These are phyloP conservation scores for Linnemannia elongata DNA, from an alignment of 192 early-diverging fungal genomes.

Conservation along the genomic window DNA sequence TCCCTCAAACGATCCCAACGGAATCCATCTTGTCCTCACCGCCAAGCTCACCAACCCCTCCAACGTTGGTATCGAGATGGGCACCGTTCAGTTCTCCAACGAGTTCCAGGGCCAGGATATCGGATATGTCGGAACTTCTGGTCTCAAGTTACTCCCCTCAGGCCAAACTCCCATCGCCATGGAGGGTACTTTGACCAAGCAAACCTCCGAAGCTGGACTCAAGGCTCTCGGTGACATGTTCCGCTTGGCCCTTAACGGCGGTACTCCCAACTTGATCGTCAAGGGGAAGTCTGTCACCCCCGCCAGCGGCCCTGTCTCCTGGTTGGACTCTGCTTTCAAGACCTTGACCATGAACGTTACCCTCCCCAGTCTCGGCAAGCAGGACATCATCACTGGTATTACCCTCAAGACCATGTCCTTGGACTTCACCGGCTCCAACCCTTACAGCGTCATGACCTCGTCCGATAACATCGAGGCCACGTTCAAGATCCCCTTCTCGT, in stretches of 20 bases:
- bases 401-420: slow-evolving; percentile 69
- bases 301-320: slow-evolving; percentile 57
- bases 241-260: slow-evolving; percentile 64
- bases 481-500: slow-evolving; percentile 73
- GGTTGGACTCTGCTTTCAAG: slow-evolving; percentile 65
- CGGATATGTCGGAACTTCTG: slow-evolving; percentile 55
- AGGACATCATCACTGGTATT: slow-evolving; percentile 68
- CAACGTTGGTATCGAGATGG: slow-evolving; percentile 67
- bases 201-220: slow-evolving; percentile 58
- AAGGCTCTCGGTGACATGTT: slow-evolving; percentile 65
- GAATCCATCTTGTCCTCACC: slow-evolving; percentile 41
- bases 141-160: slow-evolving; percentile 39
- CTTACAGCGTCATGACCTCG: slow-evolving; percentile 65
- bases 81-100: slow-evolving; percentile 63
- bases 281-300: slow-evolving; percentile 66
- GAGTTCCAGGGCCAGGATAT: slow-evolving; percentile 53
- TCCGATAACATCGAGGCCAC: slow-evolving; percentile 62
- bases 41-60: slow-evolving; percentile 63
- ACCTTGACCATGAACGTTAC: slow-evolving; percentile 65
- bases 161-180: slow-evolving; percentile 51
- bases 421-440: slow-evolving; percentile 58
- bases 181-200: slow-evolving; percentile 66
- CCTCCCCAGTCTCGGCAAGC: slow-evolving; percentile 57
- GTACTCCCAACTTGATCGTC: slow-evolving; percentile 61
- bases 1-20: slow-evolving; percentile 63